These are phyloP conservation scores for Carex arenaria DNA, from an alignment of 202 grass and related monocot species.

Conservation along the genomic window DNA sequence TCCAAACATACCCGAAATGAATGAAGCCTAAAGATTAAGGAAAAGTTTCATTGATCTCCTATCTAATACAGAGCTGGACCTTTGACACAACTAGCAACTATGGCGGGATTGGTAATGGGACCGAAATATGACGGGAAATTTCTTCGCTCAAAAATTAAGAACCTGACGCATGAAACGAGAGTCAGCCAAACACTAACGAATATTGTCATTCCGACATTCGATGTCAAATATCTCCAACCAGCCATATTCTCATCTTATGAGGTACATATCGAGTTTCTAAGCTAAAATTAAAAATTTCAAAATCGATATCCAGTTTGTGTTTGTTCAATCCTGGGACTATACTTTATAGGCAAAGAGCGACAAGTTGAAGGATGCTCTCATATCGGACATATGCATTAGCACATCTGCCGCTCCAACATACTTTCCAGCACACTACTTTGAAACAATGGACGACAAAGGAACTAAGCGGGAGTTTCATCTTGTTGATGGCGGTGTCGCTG, in stretches of 20 bases:
- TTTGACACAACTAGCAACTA: conserved; percentile 9
- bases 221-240: conserved; percentile 49
- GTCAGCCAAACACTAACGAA: conserved; percentile 46
- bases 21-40: no score
- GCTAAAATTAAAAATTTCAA: no score
- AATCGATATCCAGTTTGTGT: not conserved
- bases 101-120: conserved; percentile 2
- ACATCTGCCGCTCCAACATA: conserved; percentile 68
- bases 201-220: conserved; percentile 50
- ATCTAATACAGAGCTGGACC: conserved; percentile 16
- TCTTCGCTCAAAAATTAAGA: conserved; percentile 46
- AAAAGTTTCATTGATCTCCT: not conserved
- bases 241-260: conserved; percentile 55
- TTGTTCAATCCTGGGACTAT: not conserved
- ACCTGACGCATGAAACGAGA: conserved; percentile 20
- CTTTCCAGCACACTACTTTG: conserved; percentile 66
- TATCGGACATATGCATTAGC: conserved; percentile 78
- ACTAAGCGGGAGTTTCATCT: conserved; percentile 36
- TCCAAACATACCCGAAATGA: no score
- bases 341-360: conserved; percentile 16
- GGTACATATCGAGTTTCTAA: no score
- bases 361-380: conserved; percentile 44
- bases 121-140: conserved; percentile 57
- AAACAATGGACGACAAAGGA: not conserved
- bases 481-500: conserved; percentile 50